Evolutionary conservation across 2,329 filamentous ascomycete species (phyloP), one percentile per base, ranked within the genome.

Genomic region (Gnomoniopsis smithogilvyi): DNA sequence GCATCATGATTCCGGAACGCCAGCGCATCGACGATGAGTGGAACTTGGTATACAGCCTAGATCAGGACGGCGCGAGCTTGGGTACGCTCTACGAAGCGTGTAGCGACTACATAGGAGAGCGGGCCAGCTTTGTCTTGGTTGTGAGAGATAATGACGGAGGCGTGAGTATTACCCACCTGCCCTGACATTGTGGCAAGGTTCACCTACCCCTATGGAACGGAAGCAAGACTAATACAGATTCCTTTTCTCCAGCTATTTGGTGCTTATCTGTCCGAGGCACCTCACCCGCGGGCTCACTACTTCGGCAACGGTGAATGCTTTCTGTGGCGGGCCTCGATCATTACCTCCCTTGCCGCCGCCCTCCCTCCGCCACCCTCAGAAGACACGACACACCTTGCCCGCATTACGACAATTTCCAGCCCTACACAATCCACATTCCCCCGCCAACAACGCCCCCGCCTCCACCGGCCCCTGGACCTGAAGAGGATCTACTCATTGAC

Each of bases 301-400:
- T 99, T 91, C 73, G 95, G 95, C 68, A 97, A 92, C 14, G 95
- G 95, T 67, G 95, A 99, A 74, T 98, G 94, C 74, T 99, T 96
- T 73, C 84, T 96, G 64, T 96, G 91, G 91, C 85, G 90, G 51
- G 89, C 90, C 1, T 86, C 86, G 48, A 75, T 89, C 3, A 78
- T 93, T 36, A 79, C 86, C 1, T 75, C 84, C 0, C 78, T 92
- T 0, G 90, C 90, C 36, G 79, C 86, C 1, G 74, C 84, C 0
- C 78, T 92, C 0, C 90, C 90, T 1, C 89, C 87, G 0, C 90
- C 88, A 0, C 90, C 90, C 0, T 84, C 81, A 4, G 74, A 76
- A 64, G 78, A 83, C 67, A 82, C 79, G 1, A 77, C 76, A 2
- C 68, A 80, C 65, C 67, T 81, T 38, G 59, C 70, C 14, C 78